phyloP scores from a whole-genome alignment of 805 yeast genomes.

The Starmerella floricola region DNA sequence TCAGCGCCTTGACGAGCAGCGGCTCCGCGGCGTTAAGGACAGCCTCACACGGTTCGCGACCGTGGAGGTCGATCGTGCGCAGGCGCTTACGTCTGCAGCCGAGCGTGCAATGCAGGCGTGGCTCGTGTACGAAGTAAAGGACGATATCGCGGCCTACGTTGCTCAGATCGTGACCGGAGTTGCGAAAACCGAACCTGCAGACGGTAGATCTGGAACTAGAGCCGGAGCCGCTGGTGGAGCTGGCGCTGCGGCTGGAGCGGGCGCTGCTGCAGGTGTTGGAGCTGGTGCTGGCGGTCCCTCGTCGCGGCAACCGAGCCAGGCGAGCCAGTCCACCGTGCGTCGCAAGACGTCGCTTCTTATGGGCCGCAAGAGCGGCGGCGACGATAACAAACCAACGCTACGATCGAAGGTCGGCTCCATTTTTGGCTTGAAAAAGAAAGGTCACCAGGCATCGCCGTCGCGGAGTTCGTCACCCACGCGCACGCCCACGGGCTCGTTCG shows the following conservation, averaged over 20 bases:
- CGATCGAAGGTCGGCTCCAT: conserved; percentile 31
- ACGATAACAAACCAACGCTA: conserved; percentile 15
- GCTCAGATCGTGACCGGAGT: conserved; percentile 24
- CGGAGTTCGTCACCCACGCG: conserved; percentile 10
- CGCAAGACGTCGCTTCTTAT: conserved; percentile 7
- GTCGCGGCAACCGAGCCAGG: conserved; percentile 15
- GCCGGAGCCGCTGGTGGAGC: too few relatives aligned
- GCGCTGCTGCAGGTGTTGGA: too few relatives aligned
- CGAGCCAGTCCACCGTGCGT: conserved; percentile 15
- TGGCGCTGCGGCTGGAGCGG: too few relatives aligned
- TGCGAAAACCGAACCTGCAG: conserved; percentile 12
- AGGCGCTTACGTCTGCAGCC: conserved; percentile 36
- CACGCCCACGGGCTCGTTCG: conserved; percentile 4
- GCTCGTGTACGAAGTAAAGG: conserved; percentile 49
- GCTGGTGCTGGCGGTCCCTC: neutral
- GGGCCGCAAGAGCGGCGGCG: neutral
- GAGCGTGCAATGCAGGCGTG: conserved; percentile 58
- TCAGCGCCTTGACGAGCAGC: conserved; percentile 34
- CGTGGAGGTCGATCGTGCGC: conserved; percentile 42
- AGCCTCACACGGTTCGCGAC: conserved; percentile 55
- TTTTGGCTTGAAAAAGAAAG: conserved; percentile 25
- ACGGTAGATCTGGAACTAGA: neutral
- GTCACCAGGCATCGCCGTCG: neutral
- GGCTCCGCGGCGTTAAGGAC: conserved; percentile 51
- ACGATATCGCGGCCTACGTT: conserved; percentile 49